Base-by-base conservation (phyloP, 1,284 basidiomycete genomes). In the Marasmius sp. region DNA sequence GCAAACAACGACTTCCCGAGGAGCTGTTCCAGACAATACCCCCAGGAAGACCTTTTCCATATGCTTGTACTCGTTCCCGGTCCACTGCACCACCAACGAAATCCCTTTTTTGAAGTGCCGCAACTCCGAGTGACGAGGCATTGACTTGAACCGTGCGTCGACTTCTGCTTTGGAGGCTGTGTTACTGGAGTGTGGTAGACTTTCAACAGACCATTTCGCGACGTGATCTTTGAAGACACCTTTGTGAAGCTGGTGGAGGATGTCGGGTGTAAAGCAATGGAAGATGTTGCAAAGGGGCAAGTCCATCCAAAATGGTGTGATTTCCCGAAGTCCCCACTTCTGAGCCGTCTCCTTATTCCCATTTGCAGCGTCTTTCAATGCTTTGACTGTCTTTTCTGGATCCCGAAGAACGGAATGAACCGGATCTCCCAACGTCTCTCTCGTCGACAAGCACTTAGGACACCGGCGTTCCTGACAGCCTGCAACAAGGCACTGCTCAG, bases 401-500 rank as follows among this genome's bases (percentile, higher is more conserved):
- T 45, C 27, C 1, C 65, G 48, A n/a, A 45, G 51, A 1, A 53
- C 18, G 14, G 37, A 50, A 33, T 55, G 33, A 8, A 37, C 9
- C 0, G 38, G 45, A 33, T 57, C 48, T 1, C 58, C 60, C 10
- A 67, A 50, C 18, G 63, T 38, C 9, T 70, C 33, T 34, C 50
- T 45, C 43, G 58, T 9, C 51, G 63, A 41, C 4, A 49, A 58
- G 58, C 68, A 68, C 38, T 59, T 57, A 1, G 64, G 69, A 41
- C 69, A 70, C 6, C 57, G 63, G 9, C 64, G 63, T n/a, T 65
- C 59, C 45, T 67, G 66, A 10, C 55, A 52, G 53, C 69, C 68
- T 4, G 59, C 56, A 16, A 71, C 64, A 22, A 71, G 61, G 38
- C 66, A 67, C 50, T 76, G 75, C 58, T 77, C 75, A 0, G 74